Conservation (phyloP, 2,329 filamentous ascomycete genomes). For the Fusarium bactridioides region DNA sequence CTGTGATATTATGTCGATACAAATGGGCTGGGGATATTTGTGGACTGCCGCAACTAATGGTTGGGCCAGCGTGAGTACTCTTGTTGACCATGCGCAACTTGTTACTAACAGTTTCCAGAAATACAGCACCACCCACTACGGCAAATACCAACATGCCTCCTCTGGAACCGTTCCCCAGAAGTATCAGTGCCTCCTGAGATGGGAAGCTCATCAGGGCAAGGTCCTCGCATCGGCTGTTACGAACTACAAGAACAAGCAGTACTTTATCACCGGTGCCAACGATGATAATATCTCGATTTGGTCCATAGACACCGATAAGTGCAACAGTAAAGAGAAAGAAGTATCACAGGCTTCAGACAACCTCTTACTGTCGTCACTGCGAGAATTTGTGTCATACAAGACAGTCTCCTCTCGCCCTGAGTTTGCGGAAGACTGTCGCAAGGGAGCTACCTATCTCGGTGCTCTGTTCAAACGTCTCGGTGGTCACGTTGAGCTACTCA, state of each 20-base stretch:
- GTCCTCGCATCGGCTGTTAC: conserved; percentile 85
- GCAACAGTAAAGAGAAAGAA: conserved; percentile 49
- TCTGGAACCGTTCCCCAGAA: conserved; percentile 73
- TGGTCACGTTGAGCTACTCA: conserved; percentile 88
- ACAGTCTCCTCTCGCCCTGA: conserved; percentile 88
- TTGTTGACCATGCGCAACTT: accelerated
- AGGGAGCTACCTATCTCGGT: conserved; percentile 89
- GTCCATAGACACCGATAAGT: conserved; percentile 66
- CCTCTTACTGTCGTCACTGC: conserved; percentile 73
- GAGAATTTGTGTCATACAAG: conserved; percentile 89
- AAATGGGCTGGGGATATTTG: conserved; percentile 83
- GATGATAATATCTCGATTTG: conserved; percentile 90
- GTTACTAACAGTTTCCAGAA: conserved; percentile 55
- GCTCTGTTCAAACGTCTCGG: conserved; percentile 92
- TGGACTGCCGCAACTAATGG: conserved; percentile 92
- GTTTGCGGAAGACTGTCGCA: conserved; percentile 89
- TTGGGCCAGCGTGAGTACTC: conserved; percentile 73
- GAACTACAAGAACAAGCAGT: conserved; percentile 72
- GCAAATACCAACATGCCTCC: conserved; percentile 58
- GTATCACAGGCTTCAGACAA: conserved; percentile 53
- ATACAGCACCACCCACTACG: conserved; percentile 72
- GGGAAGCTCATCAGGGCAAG: conserved; percentile 86
- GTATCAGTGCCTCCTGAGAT: conserved; percentile 79
- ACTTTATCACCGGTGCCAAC: conserved; percentile 95
- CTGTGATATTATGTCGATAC: conserved; percentile 85